Evolutionary conservation across 1,284 basidiomycete genomes (phyloP).

Genomic region (Heterobasidion occidentale): DNA sequence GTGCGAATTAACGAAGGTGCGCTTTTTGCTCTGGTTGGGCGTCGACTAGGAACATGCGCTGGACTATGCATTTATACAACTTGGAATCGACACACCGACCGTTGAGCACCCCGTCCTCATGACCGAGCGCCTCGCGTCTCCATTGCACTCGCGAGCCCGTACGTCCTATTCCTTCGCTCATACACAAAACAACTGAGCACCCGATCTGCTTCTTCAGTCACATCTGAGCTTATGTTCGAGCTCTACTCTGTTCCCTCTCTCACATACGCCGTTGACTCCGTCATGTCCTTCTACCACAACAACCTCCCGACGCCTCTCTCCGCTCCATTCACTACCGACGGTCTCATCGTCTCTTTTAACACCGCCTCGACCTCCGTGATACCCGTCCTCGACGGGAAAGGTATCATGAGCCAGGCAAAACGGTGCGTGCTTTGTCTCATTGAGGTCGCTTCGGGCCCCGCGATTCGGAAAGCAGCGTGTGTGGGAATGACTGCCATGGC

Average conservation of each 20-base stretch:
- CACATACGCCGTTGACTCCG: slow-evolving; percentile 84
- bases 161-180: slow-evolving; percentile 23
- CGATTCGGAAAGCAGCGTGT: no score
- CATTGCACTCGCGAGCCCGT: slow-evolving; percentile 84
- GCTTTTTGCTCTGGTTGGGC: background rate
- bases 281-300: slow-evolving; percentile 89
- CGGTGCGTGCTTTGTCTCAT: slow-evolving; percentile 42
- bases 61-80: slow-evolving; percentile 85
- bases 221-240: slow-evolving; percentile 96
- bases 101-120: slow-evolving; percentile 90
- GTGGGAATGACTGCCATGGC: no score
- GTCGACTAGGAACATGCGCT: slow-evolving; percentile 81
- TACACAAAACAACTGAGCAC: no score
- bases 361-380: slow-evolving; percentile 83
- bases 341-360: slow-evolving; percentile 79
- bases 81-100: slow-evolving; percentile 76
- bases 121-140: slow-evolving; percentile 89
- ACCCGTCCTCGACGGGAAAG: slow-evolving; percentile 75
- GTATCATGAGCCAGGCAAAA: slow-evolving; percentile 77
- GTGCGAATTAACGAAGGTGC: background rate
- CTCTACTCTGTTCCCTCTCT: slow-evolving; percentile 84
- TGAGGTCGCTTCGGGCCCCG: no score
- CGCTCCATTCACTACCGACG: slow-evolving; percentile 50
- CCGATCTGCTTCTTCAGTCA: slow-evolving; percentile 42
- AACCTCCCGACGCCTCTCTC: slow-evolving; percentile 30